Conservation (phyloP, 345 rosid species). For the Eucalyptus erythrocorys region DNA sequence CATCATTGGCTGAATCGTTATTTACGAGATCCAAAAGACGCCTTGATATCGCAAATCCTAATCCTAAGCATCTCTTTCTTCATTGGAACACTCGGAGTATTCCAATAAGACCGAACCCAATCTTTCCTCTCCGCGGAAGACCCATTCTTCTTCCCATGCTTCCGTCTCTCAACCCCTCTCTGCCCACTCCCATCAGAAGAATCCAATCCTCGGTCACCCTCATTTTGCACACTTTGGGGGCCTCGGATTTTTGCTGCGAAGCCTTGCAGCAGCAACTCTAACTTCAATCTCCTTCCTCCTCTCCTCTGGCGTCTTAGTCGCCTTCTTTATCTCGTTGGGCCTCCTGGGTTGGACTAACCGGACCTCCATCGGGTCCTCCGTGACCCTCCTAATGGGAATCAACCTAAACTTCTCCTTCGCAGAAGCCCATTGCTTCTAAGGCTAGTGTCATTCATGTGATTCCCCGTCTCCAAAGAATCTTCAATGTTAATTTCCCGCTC, state of each 20-base stretch:
- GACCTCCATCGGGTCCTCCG: constrained; percentile 88
- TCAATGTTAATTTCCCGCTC: too few species aligned
- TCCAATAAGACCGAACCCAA: constrained; percentile 60
- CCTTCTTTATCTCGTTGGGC: constrained; percentile 92
- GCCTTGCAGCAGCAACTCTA: constrained; percentile 81
- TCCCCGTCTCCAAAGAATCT: too few species aligned
- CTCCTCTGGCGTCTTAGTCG: constrained; percentile 85
- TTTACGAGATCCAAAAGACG: constrained; percentile 46
- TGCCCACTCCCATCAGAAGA: constrained; percentile 26
- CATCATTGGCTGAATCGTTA: constrained; percentile 42
- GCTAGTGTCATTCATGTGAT: too few species aligned
- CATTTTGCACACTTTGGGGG: constrained; percentile 10
- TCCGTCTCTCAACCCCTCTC: constrained; percentile 68
- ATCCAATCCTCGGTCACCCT: constrained; percentile 39
- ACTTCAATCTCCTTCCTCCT: constrained; percentile 94
- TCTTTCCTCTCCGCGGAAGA: constrained; percentile 53
- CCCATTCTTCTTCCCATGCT: constrained; percentile 49
- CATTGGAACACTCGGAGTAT: constrained; percentile 40
- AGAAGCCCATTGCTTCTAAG: too few species aligned
- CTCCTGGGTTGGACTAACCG: constrained; percentile 61
- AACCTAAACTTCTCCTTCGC: too few species aligned
- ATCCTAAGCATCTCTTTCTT: constrained; percentile 57
- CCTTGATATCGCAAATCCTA: constrained; percentile 47
- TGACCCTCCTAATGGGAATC: constrained; percentile 57
- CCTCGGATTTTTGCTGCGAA: constrained; percentile 77